These are phyloP conservation scores for Candida hungchunana DNA, from an alignment of 805 yeast genomes.

Conservation along the genomic window DNA sequence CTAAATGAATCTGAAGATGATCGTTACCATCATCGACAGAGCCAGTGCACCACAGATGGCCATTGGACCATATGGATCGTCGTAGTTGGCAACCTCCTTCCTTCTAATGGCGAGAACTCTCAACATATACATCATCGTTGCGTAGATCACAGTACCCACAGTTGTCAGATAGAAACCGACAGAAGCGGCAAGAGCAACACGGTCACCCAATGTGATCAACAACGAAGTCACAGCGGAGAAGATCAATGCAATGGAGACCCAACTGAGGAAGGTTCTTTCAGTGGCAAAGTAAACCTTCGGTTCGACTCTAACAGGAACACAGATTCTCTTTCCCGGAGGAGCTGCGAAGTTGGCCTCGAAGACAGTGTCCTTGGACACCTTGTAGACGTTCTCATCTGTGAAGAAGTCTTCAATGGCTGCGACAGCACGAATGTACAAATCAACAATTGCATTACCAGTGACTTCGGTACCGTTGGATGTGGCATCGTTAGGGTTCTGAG, in stretches of 20 bases:
- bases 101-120: conserved; percentile 80
- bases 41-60: conserved; percentile 73
- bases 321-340: conserved; percentile 85
- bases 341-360: conserved; percentile 57
- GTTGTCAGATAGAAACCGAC: conserved; percentile 85
- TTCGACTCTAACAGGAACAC: conserved; percentile 94
- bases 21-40: conserved; percentile 60
- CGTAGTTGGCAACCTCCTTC: conserved; percentile 79
- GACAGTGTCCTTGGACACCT: conserved; percentile 61
- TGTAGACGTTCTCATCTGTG: conserved; percentile 44
- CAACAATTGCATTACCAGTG: conserved; percentile 16
- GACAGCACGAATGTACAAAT: conserved; percentile 20
- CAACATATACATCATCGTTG: conserved; percentile 71
- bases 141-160: conserved; percentile 63
- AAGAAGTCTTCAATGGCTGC: conserved; percentile 41
- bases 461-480: conserved; percentile 5
- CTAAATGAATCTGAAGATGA: conserved; percentile 35
- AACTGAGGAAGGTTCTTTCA: conserved; percentile 88
- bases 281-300: conserved; percentile 99
- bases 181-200: conserved; percentile 72
- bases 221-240: conserved; percentile 88
- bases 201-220: conserved; percentile 78
- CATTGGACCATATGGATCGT: conserved; percentile 84
- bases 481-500: conserved; percentile 13
- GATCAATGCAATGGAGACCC: conserved; percentile 89